phyloP scores from a whole-genome alignment of 2,329 filamentous ascomycete species.

The Simplicillium aogashimaense region DNA sequence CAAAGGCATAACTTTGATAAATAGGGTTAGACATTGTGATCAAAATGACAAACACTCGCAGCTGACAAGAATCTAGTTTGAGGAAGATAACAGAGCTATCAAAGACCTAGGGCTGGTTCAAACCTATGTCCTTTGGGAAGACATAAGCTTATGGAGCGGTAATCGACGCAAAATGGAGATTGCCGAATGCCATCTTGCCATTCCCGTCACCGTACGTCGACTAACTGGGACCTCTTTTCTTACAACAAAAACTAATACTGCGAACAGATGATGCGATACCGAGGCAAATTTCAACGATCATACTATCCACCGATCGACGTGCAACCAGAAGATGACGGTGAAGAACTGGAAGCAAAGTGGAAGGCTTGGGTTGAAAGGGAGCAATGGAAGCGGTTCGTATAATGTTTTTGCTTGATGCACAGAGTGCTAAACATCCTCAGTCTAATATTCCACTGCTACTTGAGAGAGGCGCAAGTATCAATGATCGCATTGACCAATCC shows the following conservation, averaged over 20 bases:
- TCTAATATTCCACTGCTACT: slow-evolving; percentile 54
- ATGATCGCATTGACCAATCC: slow-evolving; percentile 57
- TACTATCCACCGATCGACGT: slow-evolving; percentile 42
- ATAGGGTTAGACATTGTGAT: too few species aligned
- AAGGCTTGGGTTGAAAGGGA: slow-evolving; percentile 52
- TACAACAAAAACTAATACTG: slow-evolving; percentile 8
- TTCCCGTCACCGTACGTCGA: slow-evolving; percentile 32
- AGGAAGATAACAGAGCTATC: slow-evolving; percentile 36
- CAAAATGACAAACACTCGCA: too few species aligned
- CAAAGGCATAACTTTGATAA: too few species aligned
- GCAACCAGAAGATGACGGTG: slow-evolving; percentile 41
- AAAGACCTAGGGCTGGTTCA: slow-evolving; percentile 39
- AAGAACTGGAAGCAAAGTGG: slow-evolving; percentile 55
- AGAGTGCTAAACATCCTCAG: slow-evolving; percentile 29
- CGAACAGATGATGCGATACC: slow-evolving; percentile 40
- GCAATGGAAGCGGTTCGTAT: slow-evolving; percentile 30
- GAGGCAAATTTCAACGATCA: slow-evolving; percentile 48
- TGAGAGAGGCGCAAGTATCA: slow-evolving; percentile 57
- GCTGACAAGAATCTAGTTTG: slow-evolving; percentile 24
- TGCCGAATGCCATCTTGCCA: slow-evolving; percentile 37
- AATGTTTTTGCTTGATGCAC: too few species aligned
- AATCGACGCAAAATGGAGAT: slow-evolving; percentile 47
- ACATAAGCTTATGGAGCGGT: slow-evolving; percentile 44
- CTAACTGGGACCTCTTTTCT: background rate
- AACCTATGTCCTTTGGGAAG: slow-evolving; percentile 35